These are phyloP conservation scores for Coccomyxa sp. DNA, from an alignment of 139 green algal genomes.

Conservation along the genomic window DNA sequence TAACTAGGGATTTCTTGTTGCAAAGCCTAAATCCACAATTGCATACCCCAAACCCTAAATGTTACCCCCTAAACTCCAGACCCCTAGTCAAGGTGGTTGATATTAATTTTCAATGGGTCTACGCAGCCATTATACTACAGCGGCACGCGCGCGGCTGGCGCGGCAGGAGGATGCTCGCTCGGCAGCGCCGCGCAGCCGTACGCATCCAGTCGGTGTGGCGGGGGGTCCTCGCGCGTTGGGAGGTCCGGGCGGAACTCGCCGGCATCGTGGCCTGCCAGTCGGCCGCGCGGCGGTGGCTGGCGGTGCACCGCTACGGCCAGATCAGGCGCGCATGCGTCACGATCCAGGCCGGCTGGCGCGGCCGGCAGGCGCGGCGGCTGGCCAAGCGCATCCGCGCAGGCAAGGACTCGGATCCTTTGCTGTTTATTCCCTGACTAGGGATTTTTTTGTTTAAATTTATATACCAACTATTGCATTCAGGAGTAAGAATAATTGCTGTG, in stretches of 20 bases:
- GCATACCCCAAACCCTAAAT: too few species aligned
- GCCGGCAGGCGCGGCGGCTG: not conserved
- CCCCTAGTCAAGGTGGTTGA: too few species aligned
- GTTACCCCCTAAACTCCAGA: too few species aligned
- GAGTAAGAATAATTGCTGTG: too few species aligned
- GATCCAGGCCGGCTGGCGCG: constrained; percentile 11
- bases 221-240: not conserved
- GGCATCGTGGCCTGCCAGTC: not conserved
- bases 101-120: too few species aligned
- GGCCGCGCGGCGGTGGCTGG: not conserved
- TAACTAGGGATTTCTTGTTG: too few species aligned
- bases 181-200: constrained; percentile 14
- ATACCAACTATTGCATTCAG: too few species aligned
- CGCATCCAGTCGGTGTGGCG: not conserved
- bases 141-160: constrained; percentile 1
- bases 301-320: not conserved
- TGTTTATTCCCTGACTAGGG: too few species aligned
- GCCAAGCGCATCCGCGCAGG: not conserved
- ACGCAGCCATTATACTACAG: too few species aligned
- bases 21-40: too few species aligned
- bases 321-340: not conserved
- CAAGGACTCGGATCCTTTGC: too few species aligned
- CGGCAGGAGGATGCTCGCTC: not conserved
- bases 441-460: too few species aligned
- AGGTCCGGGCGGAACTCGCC: not conserved